Evolutionary conservation across 352 stramenopile genomes (phyloP), one percentile per base, ranked within the genome.

Genomic region (Globisporangium paroecandrum): DNA sequence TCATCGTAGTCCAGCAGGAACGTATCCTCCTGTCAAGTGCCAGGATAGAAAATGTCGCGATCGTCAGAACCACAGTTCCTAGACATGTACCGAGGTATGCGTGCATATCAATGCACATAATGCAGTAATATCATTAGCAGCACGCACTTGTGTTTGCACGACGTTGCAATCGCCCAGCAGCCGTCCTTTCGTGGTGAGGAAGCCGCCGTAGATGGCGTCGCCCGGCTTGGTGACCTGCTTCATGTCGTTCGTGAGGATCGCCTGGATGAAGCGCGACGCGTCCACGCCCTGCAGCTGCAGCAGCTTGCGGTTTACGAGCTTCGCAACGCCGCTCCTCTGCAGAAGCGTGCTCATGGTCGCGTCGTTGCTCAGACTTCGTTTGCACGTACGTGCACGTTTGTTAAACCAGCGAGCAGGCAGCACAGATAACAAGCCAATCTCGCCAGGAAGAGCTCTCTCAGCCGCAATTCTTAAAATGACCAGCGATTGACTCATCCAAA

Each of bases 191-290:
- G 86, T 84, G 56, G 72, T 93, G 12, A 95, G 70, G 68, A 94
- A 95, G 34, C 74, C 83, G 46, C 85, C 88, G 68, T 96, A 95
- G 32, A 92, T 73, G 25, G 83, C 79, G 34, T 91, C 77, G 12
- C 85, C 78, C 8, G 78, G 75, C 58, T 69, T 76, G 29, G 70
- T 59, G 32, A 94, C 58, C 5, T 51, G 60, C 66, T 87, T 89
- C 77, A 95, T 92, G 73, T 96, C 87, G 67, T 94, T 96, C 43
- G 89, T 94, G 61, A 95, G 71, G 55, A 95, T 82, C 15, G 83
- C 85, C 64, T 96, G 89, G 49, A 95, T 67, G 69, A 94, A 96
- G 55, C 82, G 77, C 56, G 78, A 72, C 3, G 86, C 84, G 43
- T 96, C 89, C 8, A 63, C 64, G 27, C 89, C 89, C 51, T 90